Evolutionary conservation across 805 yeast species (phyloP).

Genomic region (Cyberlindnera xylosilytica): DNA sequence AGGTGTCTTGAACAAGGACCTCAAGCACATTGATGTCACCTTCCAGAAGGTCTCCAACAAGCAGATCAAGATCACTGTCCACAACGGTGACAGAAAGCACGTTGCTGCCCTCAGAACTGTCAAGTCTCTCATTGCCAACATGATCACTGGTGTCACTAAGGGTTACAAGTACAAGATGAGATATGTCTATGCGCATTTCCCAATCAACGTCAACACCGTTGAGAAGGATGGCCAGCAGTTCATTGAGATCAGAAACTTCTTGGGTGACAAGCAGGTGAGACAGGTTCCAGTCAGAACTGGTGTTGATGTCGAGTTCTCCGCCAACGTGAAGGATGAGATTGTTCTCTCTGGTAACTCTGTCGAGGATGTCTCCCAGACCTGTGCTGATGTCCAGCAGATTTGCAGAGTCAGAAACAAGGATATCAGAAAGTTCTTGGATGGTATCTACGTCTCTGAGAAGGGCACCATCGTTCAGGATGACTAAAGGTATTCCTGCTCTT

Average conservation of each 20-base stretch:
- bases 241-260: constrained; percentile 98
- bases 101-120: constrained; percentile 99
- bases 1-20: constrained; percentile 87
- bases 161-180: constrained; percentile 99
- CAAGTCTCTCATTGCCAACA: constrained; percentile 89
- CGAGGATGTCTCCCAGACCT: constrained; percentile 96
- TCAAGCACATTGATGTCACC: constrained; percentile 93
- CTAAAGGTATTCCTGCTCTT: constrained; percentile 22
- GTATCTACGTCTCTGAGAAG: constrained; percentile 98
- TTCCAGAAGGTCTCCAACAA: constrained; percentile 73
- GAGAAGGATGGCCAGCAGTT: constrained; percentile 69
- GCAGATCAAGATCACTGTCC: constrained; percentile 84
- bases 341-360: constrained; percentile 91
- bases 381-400: constrained; percentile 97
- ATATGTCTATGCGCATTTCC: constrained; percentile 99
- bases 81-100: constrained; percentile 99
- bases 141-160: constrained; percentile 97
- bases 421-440: constrained; percentile 99
- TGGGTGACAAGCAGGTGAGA: constrained; percentile 99
- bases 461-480: constrained; percentile 77
- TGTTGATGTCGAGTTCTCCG: constrained; percentile 78
- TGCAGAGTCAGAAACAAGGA: constrained; percentile 99
- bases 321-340: constrained; percentile 92
- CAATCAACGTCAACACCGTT: constrained; percentile 93
- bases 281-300: constrained; percentile 82